A percentile compares a stretch with the other conserved stretches of the same genome.
Evolutionary conservation across 352 stramenopile species (phyloP).

Genomic region (Phytopythium oedochilum): DNA sequence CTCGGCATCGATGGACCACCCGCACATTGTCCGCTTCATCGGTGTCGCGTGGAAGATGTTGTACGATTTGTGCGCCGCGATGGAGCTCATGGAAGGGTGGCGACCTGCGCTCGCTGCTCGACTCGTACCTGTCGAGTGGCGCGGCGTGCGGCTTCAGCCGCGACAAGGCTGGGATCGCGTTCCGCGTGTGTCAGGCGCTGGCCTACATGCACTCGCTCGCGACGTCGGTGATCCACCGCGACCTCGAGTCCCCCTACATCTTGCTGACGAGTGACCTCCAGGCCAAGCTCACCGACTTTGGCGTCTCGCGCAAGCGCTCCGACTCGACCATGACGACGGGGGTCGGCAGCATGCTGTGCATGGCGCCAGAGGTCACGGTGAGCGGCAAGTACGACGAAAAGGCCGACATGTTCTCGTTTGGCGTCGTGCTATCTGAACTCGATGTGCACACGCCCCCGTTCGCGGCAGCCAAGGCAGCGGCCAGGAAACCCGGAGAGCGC

Average conservation of each 20-base stretch:
- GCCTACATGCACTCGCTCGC: conserved; percentile 16
- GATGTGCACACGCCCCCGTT: conserved; percentile 16
- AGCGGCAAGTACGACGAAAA: conserved; percentile 25
- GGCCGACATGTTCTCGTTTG: conserved; percentile 38
- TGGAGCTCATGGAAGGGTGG: conserved; percentile 44
- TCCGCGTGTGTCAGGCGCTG: conserved; percentile 28
- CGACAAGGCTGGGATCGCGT: conserved; percentile 15
- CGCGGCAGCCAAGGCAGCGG: conserved; percentile 7
- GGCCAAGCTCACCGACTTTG: conserved; percentile 29
- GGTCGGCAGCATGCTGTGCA: conserved; percentile 15
- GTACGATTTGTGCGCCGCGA: conserved; percentile 27
- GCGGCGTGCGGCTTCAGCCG: conserved; percentile 5
- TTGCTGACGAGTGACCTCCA: conserved; percentile 18
- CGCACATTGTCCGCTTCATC: conserved; percentile 27
- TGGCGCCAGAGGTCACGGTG: conserved; percentile 13
- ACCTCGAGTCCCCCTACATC: conserved; percentile 58
- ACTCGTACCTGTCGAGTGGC: conserved; percentile 8
- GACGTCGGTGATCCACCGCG: conserved; percentile 31
- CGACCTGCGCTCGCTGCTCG: conserved; percentile 29
- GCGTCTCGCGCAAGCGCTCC: conserved; percentile 17
- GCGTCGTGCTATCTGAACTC: conserved; percentile 27
- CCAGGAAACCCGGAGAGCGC: conserved; percentile 7
- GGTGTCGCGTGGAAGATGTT: conserved; percentile 28
- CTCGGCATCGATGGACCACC: conserved; percentile 21
- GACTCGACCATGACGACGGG: conserved; percentile 28